Percentiles rank a stretch among this genome's conserved stretches.
phyloP scores from a whole-genome alignment of 208 protist species.

The Crithidia sp. region DNA sequence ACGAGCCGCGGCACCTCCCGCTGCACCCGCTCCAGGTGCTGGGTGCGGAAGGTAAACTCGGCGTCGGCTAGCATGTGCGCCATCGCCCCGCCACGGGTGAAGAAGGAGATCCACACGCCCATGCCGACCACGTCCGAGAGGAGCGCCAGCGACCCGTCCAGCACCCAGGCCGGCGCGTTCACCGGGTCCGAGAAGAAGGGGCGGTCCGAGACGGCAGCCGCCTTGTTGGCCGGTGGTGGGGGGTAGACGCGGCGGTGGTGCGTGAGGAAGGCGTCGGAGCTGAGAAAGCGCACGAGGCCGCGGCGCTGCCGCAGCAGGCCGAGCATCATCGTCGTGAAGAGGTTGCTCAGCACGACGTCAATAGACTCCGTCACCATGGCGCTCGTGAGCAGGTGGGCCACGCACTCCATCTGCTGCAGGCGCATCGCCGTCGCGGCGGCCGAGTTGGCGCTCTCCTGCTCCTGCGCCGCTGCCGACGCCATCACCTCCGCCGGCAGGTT shows the following conservation, averaged over 20 bases:
- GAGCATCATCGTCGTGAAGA: constrained; percentile 55
- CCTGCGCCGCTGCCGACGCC: constrained; percentile 15
- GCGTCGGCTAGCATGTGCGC: constrained; percentile 52
- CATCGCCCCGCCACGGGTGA: constrained; percentile 65
- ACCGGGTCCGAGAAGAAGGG: constrained; percentile 39
- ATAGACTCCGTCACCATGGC: constrained; percentile 73
- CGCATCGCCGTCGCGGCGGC: constrained; percentile 21
- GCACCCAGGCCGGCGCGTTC: constrained; percentile 66
- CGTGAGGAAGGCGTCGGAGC: constrained; percentile 42
- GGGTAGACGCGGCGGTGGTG: constrained; percentile 50
- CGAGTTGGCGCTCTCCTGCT: constrained; percentile 20
- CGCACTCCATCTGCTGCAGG: constrained; percentile 48
- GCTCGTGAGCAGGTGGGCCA: constrained; percentile 63
- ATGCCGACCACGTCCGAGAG: constrained; percentile 73
- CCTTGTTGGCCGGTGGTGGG: constrained; percentile 13
- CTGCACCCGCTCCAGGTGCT: constrained; percentile 72
- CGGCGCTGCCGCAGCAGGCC: constrained; percentile 50
- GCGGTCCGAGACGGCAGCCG: constrained; percentile 4
- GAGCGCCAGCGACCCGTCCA: constrained; percentile 62
- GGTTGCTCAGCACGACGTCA: constrained; percentile 58
- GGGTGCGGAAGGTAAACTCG: constrained; percentile 60
- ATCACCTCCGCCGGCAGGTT: constrained; percentile 29
- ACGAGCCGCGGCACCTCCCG: constrained; percentile 56
- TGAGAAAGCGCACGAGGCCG: constrained; percentile 51
- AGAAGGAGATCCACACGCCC: constrained; percentile 74